Conservation (phyloP, 805 yeast species). For the Kurtzmaniella cleridarum region DNA sequence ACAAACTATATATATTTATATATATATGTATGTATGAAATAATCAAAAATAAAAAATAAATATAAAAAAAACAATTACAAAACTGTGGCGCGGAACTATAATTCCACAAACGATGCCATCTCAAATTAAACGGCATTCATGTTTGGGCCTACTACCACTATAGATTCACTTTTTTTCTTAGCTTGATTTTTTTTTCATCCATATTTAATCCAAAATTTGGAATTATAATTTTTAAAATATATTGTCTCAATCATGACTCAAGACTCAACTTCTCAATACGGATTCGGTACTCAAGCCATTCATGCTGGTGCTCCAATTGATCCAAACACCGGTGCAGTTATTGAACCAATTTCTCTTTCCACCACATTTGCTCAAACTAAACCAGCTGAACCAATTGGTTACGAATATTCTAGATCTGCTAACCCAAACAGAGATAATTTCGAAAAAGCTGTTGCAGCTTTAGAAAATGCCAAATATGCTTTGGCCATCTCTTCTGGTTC, state of each 20-base stretch:
- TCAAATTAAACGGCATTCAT: conserved; percentile 14
- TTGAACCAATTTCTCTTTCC: conserved; percentile 75
- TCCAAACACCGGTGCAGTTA: conserved; percentile 78
- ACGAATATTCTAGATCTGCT: conserved; percentile 80
- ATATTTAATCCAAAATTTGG: conserved; percentile 9
- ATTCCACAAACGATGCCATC: conserved; percentile 12
- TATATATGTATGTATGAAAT: not conserved
- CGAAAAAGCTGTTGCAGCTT: conserved; percentile 71
- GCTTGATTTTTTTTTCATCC: conserved; percentile 15
- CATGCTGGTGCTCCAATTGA: conserved; percentile 77
- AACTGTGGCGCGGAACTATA: conserved; percentile 10
- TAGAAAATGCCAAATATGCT: conserved; percentile 72
- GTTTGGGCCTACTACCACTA: conserved; percentile 14
- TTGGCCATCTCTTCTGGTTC: conserved; percentile 83
- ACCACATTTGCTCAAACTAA: conserved; percentile 80
- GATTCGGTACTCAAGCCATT: conserved; percentile 76
- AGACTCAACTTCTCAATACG: conserved; percentile 26
- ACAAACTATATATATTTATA: no score
- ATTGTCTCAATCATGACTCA: conserved; percentile 34
- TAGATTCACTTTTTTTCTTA: conserved; percentile 11
- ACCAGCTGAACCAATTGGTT: conserved; percentile 77
- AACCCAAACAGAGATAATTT: conserved; percentile 84
- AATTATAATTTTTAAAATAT: conserved; percentile 12
- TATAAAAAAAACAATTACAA: conserved; percentile 9
- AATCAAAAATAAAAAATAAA: not conserved